phyloP scores from a whole-genome alignment of 306 rosid genomes.

The Prinsepia uniflora region DNA sequence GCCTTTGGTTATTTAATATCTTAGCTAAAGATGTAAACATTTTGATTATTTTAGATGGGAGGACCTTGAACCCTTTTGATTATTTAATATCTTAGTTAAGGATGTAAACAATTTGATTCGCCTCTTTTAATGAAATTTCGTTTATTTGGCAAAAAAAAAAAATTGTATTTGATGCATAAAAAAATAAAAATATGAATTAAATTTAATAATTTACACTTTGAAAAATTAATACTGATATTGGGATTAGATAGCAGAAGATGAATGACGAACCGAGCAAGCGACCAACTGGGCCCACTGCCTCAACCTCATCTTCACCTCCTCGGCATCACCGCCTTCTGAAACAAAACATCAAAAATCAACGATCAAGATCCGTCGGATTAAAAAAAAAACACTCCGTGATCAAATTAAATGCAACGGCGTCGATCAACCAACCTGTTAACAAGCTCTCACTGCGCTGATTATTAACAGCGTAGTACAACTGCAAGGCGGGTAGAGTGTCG shows the following conservation, averaged over 20 bases:
- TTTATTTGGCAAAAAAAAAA: no score
- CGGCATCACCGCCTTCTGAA: constrained; percentile 42
- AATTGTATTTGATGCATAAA: background rate
- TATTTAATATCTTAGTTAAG: no score
- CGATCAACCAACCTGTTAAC: constrained; percentile 12
- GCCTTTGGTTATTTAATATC: no score
- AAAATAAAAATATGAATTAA: background rate
- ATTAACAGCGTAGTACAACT: constrained; percentile 49
- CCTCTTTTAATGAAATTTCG: no score
- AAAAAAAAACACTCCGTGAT: background rate
- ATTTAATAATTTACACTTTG: background rate
- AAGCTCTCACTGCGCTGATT: constrained; percentile 41
- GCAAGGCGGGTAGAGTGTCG: constrained; percentile 58
- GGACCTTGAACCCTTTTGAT: no score
- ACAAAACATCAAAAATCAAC: background rate
- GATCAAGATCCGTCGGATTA: background rate
- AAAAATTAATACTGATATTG: background rate
- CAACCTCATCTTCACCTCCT: constrained; percentile 61
- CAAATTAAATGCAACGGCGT: background rate
- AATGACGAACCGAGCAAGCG: constrained; percentile 53
- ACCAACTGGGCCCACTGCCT: constrained; percentile 78
- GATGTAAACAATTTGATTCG: no score
- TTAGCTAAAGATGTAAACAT: no score
- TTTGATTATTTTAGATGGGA: no score
- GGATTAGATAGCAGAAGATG: constrained; percentile 7